Conservation (phyloP, 1,139 yeast species). For the Schizosaccharomyces versatilis region DNA sequence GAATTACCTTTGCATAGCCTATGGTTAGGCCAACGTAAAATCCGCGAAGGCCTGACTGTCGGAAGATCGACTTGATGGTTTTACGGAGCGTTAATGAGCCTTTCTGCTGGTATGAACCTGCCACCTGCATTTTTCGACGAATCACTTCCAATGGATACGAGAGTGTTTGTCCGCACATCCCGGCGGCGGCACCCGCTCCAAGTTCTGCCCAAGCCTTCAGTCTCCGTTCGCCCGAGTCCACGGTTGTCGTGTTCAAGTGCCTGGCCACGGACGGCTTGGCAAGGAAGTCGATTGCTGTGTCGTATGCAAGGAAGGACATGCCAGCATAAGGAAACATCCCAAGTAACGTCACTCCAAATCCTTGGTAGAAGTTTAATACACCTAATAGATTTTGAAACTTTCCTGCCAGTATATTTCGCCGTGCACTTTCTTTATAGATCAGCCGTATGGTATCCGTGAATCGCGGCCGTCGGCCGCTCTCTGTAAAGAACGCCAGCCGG, state of each 20-base stretch:
- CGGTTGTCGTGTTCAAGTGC: slow-evolving; percentile 28
- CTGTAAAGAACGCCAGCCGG: slow-evolving; percentile 56
- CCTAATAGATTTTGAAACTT: background rate
- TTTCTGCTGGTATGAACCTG: slow-evolving; percentile 43
- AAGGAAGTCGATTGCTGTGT: slow-evolving; percentile 65
- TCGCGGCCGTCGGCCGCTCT: slow-evolving; percentile 5
- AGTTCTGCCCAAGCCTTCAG: slow-evolving; percentile 79
- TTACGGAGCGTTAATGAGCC: slow-evolving; percentile 34
- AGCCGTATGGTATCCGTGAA: slow-evolving; percentile 12
- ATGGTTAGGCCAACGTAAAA: slow-evolving; percentile 84
- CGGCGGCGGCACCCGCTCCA: slow-evolving; percentile 84
- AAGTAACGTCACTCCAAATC: slow-evolving; percentile 76
- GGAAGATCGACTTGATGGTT: slow-evolving; percentile 21
- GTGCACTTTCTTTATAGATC: slow-evolving; percentile 14
- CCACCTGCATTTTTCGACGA: slow-evolving; percentile 88
- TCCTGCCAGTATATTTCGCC: background rate
- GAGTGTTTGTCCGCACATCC: slow-evolving; percentile 85
- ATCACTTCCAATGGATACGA: slow-evolving; percentile 93
- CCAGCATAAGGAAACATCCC: slow-evolving; percentile 99
- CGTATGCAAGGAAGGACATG: slow-evolving; percentile 87
- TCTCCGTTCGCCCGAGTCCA: slow-evolving; percentile 24
- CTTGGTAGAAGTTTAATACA: slow-evolving; percentile 53
- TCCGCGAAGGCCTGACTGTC: slow-evolving; percentile 42
- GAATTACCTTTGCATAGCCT: slow-evolving; percentile 83
- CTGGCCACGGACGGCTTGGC: slow-evolving; percentile 33